Base-by-base conservation (phyloP, 257 asterid species). In the Salvia rosmarinus region DNA sequence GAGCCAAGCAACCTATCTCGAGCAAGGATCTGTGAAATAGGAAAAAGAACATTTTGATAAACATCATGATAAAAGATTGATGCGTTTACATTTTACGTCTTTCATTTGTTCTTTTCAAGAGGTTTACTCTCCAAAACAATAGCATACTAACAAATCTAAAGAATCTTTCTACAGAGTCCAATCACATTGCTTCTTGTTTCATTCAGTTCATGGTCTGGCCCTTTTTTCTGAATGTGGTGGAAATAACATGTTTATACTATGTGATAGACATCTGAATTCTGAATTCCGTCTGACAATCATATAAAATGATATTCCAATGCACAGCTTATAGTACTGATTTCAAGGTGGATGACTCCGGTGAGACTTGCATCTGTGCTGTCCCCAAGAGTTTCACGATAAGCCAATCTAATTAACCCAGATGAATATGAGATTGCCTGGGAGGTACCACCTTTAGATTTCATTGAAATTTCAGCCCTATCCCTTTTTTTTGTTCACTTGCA, bases 1-100 rank as follows among this genome's bases (percentile, higher is more conserved):
- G 93, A 89, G 50, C 98, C 97, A 57, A 93, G 79, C 65, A 93
- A 74, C 67, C 97, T 80, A 79, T 90, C 98, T 32, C 96, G 93
- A 72, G 97, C 93, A 75, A 92, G 85, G 74, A 90, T 92, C 97
- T 90, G 94, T 74, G 72, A 23, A 43, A 8, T 65, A 67, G 71
- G 67, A 58, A 34, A 54, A 17, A 43, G 25, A 19, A n/a, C 19
- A 23, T 5, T 11, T 19, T 44, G 6, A 23, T 21, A 73, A 66
- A 59, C 51, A 14, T 25, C 5, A 43, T 20, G 19, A 49, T 39
- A 42, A 19, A 64, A 1, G 32, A 64, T 75, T 51, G 3, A 44
- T 52, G 64, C 35, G 44, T 3, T 37, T 34, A 43, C 10, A 4
- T 30, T 9, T n/a, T 54, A 35, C n/a, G 5, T 32, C 6, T 32